phyloP scores from a whole-genome alignment of 352 stramenopile species.

The Elongisporangium prolatum region DNA sequence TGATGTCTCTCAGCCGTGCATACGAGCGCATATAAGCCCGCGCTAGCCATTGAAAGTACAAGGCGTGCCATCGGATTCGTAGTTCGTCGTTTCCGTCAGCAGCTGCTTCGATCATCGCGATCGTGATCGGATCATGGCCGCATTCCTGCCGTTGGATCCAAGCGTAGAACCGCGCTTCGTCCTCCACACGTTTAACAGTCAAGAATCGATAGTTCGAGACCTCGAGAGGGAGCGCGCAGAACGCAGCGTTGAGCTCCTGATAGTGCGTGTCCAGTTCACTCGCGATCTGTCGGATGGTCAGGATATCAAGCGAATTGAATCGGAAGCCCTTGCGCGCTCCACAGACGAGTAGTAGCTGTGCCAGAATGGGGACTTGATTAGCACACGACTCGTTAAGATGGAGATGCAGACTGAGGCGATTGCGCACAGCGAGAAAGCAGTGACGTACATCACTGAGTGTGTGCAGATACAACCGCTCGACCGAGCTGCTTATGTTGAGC shows the following conservation, averaged over 20 bases:
- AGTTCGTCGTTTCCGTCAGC: slow-evolving; percentile 22
- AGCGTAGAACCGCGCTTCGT: slow-evolving; percentile 30
- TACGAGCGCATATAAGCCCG: slow-evolving; percentile 64
- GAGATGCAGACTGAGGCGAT: background rate
- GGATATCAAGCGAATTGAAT: slow-evolving; percentile 73
- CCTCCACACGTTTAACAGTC: slow-evolving; percentile 51
- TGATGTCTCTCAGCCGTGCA: slow-evolving; percentile 37
- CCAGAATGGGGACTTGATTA: background rate
- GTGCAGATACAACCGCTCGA: slow-evolving; percentile 72
- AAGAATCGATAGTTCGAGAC: slow-evolving; percentile 63
- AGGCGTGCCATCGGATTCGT: slow-evolving; percentile 36
- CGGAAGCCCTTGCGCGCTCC: slow-evolving; percentile 73
- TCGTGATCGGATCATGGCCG: slow-evolving; percentile 16
- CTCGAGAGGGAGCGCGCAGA: slow-evolving; percentile 48
- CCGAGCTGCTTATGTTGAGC: slow-evolving; percentile 70
- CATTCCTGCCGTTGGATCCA: background rate
- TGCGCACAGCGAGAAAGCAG: background rate
- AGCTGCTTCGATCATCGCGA: background rate
- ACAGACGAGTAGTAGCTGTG: slow-evolving; percentile 68
- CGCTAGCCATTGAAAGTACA: slow-evolving; percentile 70
- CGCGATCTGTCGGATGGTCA: slow-evolving; percentile 38
- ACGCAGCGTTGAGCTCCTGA: slow-evolving; percentile 42
- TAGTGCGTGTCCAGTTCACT: slow-evolving; percentile 50
- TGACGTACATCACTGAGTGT: slow-evolving; percentile 62
- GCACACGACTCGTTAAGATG: background rate